phyloP scores from a whole-genome alignment of 176 grass and related monocot species.

The Aechmea fasciata region DNA sequence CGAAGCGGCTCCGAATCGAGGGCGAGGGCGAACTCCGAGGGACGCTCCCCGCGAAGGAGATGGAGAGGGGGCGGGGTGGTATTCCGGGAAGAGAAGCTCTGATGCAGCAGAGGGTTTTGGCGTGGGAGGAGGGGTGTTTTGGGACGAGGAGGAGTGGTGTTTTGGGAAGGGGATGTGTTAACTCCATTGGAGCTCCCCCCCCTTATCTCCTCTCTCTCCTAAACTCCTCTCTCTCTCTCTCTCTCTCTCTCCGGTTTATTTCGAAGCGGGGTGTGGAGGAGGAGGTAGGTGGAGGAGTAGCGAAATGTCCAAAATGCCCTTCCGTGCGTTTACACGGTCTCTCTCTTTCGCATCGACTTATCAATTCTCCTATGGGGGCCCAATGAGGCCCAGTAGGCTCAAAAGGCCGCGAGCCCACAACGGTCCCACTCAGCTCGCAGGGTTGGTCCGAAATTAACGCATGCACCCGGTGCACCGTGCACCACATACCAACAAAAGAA shows the following conservation, averaged over 20 bases:
- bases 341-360: too few relatives aligned
- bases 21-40: background rate
- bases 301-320: too few relatives aligned
- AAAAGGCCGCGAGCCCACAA: too few relatives aligned
- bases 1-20: slow-evolving; percentile 6
- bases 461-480: too few relatives aligned
- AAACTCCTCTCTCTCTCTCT: background rate
- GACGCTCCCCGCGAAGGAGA: background rate
- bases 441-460: too few relatives aligned
- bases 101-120: slow-evolving; percentile 18
- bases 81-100: background rate
- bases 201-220: slow-evolving; percentile 1
- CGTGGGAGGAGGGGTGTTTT: background rate
- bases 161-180: slow-evolving; percentile 13
- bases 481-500: too few relatives aligned
- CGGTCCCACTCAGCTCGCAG: too few relatives aligned
- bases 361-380: too few relatives aligned
- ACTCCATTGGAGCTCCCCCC: slow-evolving; percentile 30
- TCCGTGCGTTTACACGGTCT: too few relatives aligned
- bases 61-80: background rate
- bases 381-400: too few relatives aligned
- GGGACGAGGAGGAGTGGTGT: background rate
- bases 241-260: slow-evolving; percentile 7
- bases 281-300: background rate
- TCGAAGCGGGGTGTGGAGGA: background rate